These are phyloP conservation scores for Maudiozyma serrabonitensis DNA, from an alignment of 805 yeast genomes.

Conservation along the genomic window DNA sequence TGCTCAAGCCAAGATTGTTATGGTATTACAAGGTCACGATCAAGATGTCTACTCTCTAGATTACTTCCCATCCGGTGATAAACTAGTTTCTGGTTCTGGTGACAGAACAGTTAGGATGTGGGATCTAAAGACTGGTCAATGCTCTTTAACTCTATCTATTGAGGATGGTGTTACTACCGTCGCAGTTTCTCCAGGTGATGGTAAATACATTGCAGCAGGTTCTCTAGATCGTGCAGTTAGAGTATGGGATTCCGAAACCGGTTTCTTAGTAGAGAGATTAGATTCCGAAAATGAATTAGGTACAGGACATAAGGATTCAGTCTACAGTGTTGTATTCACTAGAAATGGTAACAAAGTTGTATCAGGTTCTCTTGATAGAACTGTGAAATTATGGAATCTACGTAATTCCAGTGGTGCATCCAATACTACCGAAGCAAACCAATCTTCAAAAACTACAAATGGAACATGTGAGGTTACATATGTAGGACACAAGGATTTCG, in stretches of 20 bases:
- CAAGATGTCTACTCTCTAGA: conserved; percentile 95
- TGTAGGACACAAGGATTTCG: conserved; percentile 94
- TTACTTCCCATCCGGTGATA: conserved; percentile 89
- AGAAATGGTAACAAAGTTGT: conserved; percentile 88
- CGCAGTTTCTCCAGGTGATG: conserved; percentile 94
- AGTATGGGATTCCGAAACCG: conserved; percentile 93
- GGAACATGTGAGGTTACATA: conserved; percentile 81
- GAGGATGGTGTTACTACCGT: conserved; percentile 98
- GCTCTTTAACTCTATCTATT: conserved; percentile 80
- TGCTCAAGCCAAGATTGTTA: conserved; percentile 71
- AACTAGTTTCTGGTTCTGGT: conserved; percentile 90
- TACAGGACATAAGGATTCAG: conserved; percentile 94
- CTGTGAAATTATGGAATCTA: conserved; percentile 92
- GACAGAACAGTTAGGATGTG: conserved; percentile 94
- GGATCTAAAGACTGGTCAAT: conserved; percentile 84
- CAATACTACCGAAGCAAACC: conserved; percentile 4
- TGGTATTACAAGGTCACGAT: conserved; percentile 86
- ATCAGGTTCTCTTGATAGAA: conserved; percentile 89
- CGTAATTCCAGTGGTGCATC: conserved; percentile 31
- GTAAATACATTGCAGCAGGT: conserved; percentile 93
- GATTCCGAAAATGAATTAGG: conserved; percentile 82
- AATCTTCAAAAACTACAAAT: conserved; percentile 32
- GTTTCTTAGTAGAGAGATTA: conserved; percentile 82
- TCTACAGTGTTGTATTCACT: conserved; percentile 88
- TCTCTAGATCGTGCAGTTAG: conserved; percentile 90